phyloP scores from a whole-genome alignment of 2,329 filamentous ascomycete species.

The Sordariomycetes sp. region DNA sequence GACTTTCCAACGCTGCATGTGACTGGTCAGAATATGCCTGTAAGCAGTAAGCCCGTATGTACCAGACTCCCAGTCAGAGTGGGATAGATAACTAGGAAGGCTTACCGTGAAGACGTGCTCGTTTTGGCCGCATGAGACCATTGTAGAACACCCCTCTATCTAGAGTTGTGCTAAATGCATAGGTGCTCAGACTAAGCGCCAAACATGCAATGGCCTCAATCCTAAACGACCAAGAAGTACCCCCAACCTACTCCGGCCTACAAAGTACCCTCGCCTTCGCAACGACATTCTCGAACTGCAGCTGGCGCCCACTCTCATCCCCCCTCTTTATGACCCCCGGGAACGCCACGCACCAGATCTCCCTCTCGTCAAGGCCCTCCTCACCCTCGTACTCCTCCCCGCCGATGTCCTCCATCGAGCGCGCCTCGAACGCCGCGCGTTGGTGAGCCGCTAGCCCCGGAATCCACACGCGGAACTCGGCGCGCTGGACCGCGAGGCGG shows the following conservation, averaged over 20 bases:
- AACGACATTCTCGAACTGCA: conserved; percentile 50
- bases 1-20: too few relatives aligned
- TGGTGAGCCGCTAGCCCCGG: conserved; percentile 39
- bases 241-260: conserved; percentile 21
- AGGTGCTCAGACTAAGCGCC: not conserved
- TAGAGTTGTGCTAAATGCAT: not conserved
- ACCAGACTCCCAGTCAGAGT: too few relatives aligned
- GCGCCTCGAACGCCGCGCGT: conserved; percentile 38
- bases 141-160: not conserved
- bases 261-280: conserved; percentile 54
- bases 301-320: conserved; percentile 48
- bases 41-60: too few relatives aligned
- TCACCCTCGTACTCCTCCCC: conserved; percentile 51
- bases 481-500: conserved; percentile 43
- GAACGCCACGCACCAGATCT: conserved; percentile 50
- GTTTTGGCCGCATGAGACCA: too few relatives aligned
- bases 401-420: conserved; percentile 53
- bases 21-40: too few relatives aligned
- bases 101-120: too few relatives aligned
- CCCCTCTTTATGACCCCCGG: conserved; percentile 51
- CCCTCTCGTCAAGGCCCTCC: conserved; percentile 33
- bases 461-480: conserved; percentile 42
- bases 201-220: not conserved
- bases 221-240: not conserved
- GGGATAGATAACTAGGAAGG: too few relatives aligned